These are phyloP conservation scores for Cytospora schulzeri DNA, from an alignment of 2,329 filamentous ascomycete genomes.

Conservation along the genomic window DNA sequence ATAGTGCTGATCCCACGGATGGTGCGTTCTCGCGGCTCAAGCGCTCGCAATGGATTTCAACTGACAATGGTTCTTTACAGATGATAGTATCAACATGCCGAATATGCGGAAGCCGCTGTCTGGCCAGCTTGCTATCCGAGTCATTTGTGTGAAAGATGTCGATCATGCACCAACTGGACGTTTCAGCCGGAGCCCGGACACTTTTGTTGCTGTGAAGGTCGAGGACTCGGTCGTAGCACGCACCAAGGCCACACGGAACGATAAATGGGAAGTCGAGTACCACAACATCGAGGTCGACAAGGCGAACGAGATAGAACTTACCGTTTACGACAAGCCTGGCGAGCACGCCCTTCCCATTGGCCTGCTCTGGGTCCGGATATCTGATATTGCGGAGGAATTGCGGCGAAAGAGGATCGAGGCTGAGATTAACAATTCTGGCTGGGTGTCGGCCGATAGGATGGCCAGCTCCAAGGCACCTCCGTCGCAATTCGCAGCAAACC, in stretches of 20 bases:
- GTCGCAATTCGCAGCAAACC: constrained; percentile 61
- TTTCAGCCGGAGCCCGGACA: constrained; percentile 90
- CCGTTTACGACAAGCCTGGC: constrained; percentile 92
- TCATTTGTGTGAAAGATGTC: constrained; percentile 89
- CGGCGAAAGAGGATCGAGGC: constrained; percentile 95
- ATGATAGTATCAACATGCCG: constrained; percentile 94
- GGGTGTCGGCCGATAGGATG: constrained; percentile 98
- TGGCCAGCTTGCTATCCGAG: constrained; percentile 82
- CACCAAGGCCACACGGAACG: constrained; percentile 81
- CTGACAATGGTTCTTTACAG: constrained; percentile 50
- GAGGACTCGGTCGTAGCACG: constrained; percentile 90
- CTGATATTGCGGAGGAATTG: constrained; percentile 97
- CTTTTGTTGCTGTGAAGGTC: constrained; percentile 94
- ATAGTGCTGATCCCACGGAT: constrained; percentile 74
- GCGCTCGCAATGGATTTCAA: background rate
- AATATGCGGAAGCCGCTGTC: constrained; percentile 96
- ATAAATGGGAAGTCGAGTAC: constrained; percentile 88
- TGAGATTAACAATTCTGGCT: constrained; percentile 90
- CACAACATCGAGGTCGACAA: constrained; percentile 96
- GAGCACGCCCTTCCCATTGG: constrained; percentile 92
- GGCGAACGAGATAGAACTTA: constrained; percentile 97
- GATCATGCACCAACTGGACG: constrained; percentile 84
- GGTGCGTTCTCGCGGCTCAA: constrained; percentile 55
- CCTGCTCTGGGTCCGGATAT: constrained; percentile 94
- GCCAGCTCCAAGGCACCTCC: constrained; percentile 56